Conservation (phyloP, 257 asterid species). For the Jacaranda copaia region DNA sequence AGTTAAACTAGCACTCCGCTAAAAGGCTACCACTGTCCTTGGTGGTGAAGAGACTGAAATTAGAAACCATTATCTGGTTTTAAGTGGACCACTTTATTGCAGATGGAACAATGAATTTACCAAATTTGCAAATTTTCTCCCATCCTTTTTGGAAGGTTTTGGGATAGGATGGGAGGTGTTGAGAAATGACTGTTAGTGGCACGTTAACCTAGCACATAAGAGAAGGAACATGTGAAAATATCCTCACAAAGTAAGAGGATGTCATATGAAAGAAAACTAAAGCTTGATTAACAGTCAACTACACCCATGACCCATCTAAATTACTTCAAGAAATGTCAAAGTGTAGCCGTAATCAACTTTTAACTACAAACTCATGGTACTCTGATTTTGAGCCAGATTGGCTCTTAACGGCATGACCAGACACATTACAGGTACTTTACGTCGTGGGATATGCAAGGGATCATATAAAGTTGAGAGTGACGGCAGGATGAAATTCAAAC, state of each 20-base stretch:
- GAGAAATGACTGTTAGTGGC: neutral
- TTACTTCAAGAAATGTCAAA: constrained; percentile 20
- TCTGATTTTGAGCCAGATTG: neutral
- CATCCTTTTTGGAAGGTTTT: constrained; percentile 2
- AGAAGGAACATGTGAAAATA: neutral
- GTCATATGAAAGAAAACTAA: neutral
- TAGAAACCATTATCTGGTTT: constrained; percentile 27
- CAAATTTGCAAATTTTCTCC: neutral
- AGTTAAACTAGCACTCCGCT: neutral
- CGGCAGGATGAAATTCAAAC: constrained; percentile 2
- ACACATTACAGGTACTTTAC: neutral
- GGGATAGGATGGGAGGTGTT: constrained; percentile 12
- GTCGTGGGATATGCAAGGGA: neutral
- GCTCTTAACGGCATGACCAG: constrained; percentile 5
- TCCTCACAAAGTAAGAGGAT: neutral
- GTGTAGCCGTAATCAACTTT: neutral
- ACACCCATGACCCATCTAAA: neutral
- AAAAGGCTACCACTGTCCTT: constrained; percentile 2
- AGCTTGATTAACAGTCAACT: neutral
- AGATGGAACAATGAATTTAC: constrained; percentile 3
- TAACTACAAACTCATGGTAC: neutral
- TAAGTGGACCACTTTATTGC: neutral
- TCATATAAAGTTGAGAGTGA: neutral
- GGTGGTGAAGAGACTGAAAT: constrained; percentile 13
- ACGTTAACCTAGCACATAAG: neutral